phyloP scores from a whole-genome alignment of 2,329 filamentous ascomycete species.

The Didymella segeticola region DNA sequence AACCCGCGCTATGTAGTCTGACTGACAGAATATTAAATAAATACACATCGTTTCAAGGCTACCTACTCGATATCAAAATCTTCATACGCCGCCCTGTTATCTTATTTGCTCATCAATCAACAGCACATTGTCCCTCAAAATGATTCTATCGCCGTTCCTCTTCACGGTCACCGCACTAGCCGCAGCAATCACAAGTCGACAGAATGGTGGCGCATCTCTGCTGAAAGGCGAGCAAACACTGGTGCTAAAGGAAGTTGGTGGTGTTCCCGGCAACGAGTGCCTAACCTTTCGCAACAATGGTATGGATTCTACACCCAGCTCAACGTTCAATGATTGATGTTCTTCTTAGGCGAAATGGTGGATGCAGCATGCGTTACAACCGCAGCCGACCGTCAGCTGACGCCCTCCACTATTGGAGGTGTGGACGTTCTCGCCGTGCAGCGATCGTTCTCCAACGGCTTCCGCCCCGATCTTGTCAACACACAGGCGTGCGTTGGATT shows the following conservation, averaged over 20 bases:
- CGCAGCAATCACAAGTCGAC: neutral
- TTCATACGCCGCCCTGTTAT: too few relatives aligned
- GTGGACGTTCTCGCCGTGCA: constrained; percentile 48
- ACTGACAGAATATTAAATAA: too few relatives aligned
- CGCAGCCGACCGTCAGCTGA: constrained; percentile 52
- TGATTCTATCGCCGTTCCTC: neutral
- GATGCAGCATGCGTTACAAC: constrained; percentile 50
- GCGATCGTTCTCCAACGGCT: constrained; percentile 48
- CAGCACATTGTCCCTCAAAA: too few relatives aligned
- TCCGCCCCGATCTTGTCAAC: constrained; percentile 50
- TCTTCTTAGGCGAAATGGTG: constrained; percentile 49
- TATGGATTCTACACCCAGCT: constrained; percentile 11
- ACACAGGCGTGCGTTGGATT: constrained; percentile 51
- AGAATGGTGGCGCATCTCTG: neutral
- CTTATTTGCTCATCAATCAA: too few relatives aligned
- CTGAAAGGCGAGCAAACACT: constrained; percentile 30
- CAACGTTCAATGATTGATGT: neutral
- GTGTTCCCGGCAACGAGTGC: constrained; percentile 38
- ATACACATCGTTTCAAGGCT: too few relatives aligned
- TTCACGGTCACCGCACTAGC: neutral
- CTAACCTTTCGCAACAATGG: constrained; percentile 55
- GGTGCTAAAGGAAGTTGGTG: constrained; percentile 50
- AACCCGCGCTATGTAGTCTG: too few relatives aligned
- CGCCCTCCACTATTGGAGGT: constrained; percentile 45
- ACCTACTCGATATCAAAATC: too few relatives aligned